Base-by-base conservation (phyloP, 805 yeast genomes). In the Peterozyma toletana region DNA sequence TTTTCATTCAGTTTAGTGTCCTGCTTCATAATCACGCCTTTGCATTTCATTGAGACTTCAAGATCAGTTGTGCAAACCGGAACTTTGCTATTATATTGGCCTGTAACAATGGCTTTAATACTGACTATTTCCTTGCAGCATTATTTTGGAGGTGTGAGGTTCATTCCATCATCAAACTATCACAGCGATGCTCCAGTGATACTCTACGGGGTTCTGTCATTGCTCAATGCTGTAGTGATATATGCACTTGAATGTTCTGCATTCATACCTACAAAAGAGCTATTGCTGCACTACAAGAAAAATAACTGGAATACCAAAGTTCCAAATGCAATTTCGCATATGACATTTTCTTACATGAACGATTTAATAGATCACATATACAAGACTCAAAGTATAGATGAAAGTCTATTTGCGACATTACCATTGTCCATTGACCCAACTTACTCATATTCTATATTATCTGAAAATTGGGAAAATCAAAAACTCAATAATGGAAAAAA, bases 281-380 rank as follows among this genome's bases (percentile, higher is more conserved):
- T 50, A 35, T 29, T 33, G 14, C 47, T 46, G 17, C 44, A 48
- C 41, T 47, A 30, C 41, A 35, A 44, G 34, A 27, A 40, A 16
- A 50, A 47, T 30, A 43, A 35, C 16, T 44, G 49, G 46, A 30
- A 38, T 30, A 37, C 18, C 66, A 35, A 49, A 4, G 45, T 49
- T 1, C 57, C 88, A 13, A 81, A 90, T 57, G 66, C 88, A 13
- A 77, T 91, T 49, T 83, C 95, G 3, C 69, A 76, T 42, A 66
- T 91, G 42, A 82, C 95, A 0, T 91, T 93, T 59, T 66, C 80
- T 29, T 91, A 98, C 98, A 88, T 91, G 96, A 80, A 88, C 15
- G 78, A 74, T 1, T 66, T 93, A 55, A 87, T 91, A 82, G 75
- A 67, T 52, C 76, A 76, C 40, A 97, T 97, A 1, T 65, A 64